phyloP scores from a whole-genome alignment of 2,329 filamentous ascomycete species.

The Pseudogymnoascus sp. region DNA sequence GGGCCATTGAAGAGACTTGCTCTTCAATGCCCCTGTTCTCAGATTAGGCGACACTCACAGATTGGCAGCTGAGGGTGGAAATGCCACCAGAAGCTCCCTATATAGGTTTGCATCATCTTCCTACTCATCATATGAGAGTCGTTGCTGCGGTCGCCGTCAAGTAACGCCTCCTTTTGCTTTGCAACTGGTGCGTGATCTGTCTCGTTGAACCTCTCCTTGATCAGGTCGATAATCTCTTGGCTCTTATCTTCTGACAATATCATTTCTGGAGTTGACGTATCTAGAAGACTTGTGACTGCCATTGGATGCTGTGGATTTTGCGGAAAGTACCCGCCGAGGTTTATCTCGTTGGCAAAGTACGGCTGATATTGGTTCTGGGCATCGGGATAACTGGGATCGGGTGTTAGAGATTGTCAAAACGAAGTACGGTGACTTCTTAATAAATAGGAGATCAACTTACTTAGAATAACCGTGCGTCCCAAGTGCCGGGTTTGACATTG shows the following conservation, averaged over 20 bases:
- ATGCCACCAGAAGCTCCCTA: slow-evolving; percentile 87
- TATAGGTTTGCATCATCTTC: slow-evolving; percentile 93
- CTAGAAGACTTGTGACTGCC: slow-evolving; percentile 79
- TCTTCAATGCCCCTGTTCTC: too few relatives aligned
- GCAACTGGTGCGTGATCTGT: slow-evolving; percentile 65
- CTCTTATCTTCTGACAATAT: slow-evolving; percentile 82
- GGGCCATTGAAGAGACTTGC: neutral
- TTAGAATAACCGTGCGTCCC: slow-evolving; percentile 40
- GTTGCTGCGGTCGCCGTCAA: slow-evolving; percentile 67
- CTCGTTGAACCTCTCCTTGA: slow-evolving; percentile 74
- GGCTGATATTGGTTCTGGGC: slow-evolving; percentile 43
- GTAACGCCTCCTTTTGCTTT: slow-evolving; percentile 65
- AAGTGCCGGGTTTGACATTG: slow-evolving; percentile 44
- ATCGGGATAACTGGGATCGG: slow-evolving; percentile 41
- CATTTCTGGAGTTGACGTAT: slow-evolving; percentile 70
- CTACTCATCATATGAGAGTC: slow-evolving; percentile 65
- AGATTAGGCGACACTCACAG: slow-evolving; percentile 23
- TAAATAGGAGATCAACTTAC: slow-evolving; percentile 32
- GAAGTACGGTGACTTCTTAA: slow-evolving; percentile 10
- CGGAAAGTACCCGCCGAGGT: slow-evolving; percentile 50
- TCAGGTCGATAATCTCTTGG: slow-evolving; percentile 72
- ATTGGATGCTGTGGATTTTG: slow-evolving; percentile 65
- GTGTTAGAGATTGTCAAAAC: slow-evolving; percentile 2
- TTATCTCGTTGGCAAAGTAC: slow-evolving; percentile 41
- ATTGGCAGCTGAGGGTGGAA: slow-evolving; percentile 94